phyloP scores from a whole-genome alignment of 176 grass and related monocot species.

The Alloteropsis semialata region DNA sequence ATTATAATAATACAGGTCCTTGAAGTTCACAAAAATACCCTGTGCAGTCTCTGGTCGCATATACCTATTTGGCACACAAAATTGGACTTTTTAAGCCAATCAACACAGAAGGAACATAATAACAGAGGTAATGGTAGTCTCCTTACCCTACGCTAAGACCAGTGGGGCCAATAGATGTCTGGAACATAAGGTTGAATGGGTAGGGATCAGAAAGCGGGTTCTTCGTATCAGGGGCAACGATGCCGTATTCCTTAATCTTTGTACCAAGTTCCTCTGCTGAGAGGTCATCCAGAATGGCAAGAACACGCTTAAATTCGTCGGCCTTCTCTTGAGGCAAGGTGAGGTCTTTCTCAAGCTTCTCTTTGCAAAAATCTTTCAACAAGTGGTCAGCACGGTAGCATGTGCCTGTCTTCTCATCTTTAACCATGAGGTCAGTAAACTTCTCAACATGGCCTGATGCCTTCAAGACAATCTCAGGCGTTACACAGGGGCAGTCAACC shows the following conservation, averaged over 20 bases:
- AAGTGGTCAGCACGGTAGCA: constrained; percentile 83
- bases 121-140: background rate
- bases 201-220: constrained; percentile 76
- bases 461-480: constrained; percentile 67
- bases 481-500: constrained; percentile 85
- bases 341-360: constrained; percentile 80
- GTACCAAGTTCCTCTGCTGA: constrained; percentile 60
- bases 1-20: constrained; percentile 84
- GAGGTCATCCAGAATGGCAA: constrained; percentile 67
- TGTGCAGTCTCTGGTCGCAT: constrained; percentile 89
- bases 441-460: constrained; percentile 88
- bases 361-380: constrained; percentile 81
- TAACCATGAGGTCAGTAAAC: constrained; percentile 90
- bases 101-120: background rate
- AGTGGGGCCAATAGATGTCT: constrained; percentile 84
- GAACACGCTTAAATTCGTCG: constrained; percentile 52
- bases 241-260: constrained; percentile 77
- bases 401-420: constrained; percentile 80
- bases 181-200: constrained; percentile 91
- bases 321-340: constrained; percentile 55
- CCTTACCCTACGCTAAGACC: constrained; percentile 70
- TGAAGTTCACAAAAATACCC: constrained; percentile 92
- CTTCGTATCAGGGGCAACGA: constrained; percentile 70
- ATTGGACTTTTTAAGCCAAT: background rate
- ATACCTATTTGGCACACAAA: constrained; percentile 52